Percentiles rank a stretch among this genome's conserved stretches.
phyloP scores from a whole-genome alignment of 495 filamentous ascomycete genomes.

The Halenospora varia region DNA sequence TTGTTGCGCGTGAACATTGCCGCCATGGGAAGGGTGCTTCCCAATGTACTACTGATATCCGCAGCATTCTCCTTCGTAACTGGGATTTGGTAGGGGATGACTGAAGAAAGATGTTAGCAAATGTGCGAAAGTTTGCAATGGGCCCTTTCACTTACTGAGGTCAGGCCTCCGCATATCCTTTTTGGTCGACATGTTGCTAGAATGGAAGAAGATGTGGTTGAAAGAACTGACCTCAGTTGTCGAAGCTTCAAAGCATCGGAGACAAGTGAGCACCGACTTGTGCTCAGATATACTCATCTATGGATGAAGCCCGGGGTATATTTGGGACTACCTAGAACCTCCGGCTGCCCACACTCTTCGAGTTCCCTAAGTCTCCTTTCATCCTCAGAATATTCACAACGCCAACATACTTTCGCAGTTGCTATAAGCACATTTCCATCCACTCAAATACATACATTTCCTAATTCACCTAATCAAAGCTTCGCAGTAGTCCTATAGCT shows the following conservation, averaged over 20 bases:
- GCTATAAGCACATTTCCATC: background rate
- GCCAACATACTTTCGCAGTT: background rate
- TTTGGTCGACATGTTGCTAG: conserved; percentile 58
- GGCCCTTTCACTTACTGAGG: conserved; percentile 56
- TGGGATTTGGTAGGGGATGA: conserved; percentile 48
- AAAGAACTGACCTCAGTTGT: too few relatives aligned
- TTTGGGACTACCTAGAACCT: too few relatives aligned
- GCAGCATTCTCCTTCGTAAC: conserved; percentile 36
- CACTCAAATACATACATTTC: background rate
- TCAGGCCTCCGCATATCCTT: conserved; percentile 87
- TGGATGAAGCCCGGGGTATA: too few relatives aligned
- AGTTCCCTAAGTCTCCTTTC: too few relatives aligned
- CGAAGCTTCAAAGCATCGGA: too few relatives aligned
- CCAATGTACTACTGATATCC: conserved; percentile 61
- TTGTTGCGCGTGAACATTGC: conserved; percentile 90
- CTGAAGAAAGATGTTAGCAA: conserved; percentile 23
- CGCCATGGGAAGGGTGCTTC: conserved; percentile 87
- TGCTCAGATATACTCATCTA: too few relatives aligned
- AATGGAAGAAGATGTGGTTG: too few relatives aligned
- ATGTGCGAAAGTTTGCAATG: background rate
- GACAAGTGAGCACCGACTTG: too few relatives aligned
- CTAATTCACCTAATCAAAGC: background rate
- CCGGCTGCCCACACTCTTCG: too few relatives aligned
- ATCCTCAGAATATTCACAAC: background rate
- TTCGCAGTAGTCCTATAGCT: too few relatives aligned